Conservation (phyloP, 2,329 filamentous ascomycete genomes). For the Elsinoe perseae region DNA sequence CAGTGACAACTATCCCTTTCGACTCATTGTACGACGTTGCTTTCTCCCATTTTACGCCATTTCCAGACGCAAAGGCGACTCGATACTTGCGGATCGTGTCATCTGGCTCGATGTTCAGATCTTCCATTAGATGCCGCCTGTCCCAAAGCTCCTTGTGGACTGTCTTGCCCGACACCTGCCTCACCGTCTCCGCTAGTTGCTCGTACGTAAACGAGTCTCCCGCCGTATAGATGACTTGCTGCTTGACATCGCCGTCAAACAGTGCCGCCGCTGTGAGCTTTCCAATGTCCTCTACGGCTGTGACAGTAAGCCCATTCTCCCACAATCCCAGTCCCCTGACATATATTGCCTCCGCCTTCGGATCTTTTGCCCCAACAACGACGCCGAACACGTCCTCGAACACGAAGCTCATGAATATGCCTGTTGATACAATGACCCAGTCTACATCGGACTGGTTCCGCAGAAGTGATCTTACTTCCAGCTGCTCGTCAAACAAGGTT, state of each 20-base stretch:
- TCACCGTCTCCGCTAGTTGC: conserved; percentile 44
- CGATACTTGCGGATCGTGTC: conserved; percentile 53
- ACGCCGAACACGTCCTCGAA: conserved; percentile 57
- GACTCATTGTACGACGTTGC: conserved; percentile 47
- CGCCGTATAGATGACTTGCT: conserved; percentile 49
- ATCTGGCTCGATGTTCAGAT: conserved; percentile 41
- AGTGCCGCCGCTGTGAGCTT: conserved; percentile 51
- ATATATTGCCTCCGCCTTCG: conserved; percentile 36
- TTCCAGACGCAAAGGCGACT: conserved; percentile 51
- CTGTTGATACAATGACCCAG: conserved; percentile 62
- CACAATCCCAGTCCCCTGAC: conserved; percentile 41
- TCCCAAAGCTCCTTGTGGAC: conserved; percentile 48
- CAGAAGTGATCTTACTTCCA: conserved; percentile 49
- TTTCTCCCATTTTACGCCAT: conserved; percentile 53
- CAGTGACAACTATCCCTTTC: conserved; percentile 35
- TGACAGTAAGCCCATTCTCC: conserved; percentile 56
- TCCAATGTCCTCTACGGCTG: conserved; percentile 57
- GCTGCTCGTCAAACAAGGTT: conserved; percentile 61
- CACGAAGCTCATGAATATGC: conserved; percentile 63
- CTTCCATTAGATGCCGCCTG: conserved; percentile 37
- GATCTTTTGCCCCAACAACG: conserved; percentile 40
- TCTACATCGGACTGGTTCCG: conserved; percentile 35
- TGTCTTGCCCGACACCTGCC: conserved; percentile 34
- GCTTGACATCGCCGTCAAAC: conserved; percentile 31
- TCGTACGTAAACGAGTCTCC: conserved; percentile 57